Evolutionary conservation across 164 flowering plant species (phyloP).

Genomic region (Vitis amurensis): DNA sequence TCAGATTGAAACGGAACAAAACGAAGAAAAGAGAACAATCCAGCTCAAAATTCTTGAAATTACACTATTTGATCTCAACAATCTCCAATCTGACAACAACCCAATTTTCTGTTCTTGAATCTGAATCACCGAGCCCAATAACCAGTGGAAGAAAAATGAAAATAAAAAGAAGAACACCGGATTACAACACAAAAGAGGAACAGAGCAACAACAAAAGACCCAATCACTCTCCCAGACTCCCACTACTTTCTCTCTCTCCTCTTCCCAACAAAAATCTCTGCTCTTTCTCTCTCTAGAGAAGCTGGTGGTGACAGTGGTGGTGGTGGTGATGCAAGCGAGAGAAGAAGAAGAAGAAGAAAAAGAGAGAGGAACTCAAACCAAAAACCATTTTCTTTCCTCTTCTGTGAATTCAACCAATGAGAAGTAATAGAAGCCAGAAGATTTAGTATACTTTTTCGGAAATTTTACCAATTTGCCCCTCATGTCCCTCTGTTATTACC

Average conservation of each 20-base stretch:
- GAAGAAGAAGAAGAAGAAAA: not conserved
- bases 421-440: slow-evolving; percentile 14
- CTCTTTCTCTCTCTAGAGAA: slow-evolving; percentile 2
- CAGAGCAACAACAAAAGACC: not conserved
- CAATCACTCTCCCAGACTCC: not conserved
- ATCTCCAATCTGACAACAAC: slow-evolving; percentile 14
- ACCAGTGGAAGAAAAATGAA: not conserved
- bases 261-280: not conserved
- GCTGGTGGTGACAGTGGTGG: slow-evolving; percentile 4
- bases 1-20: not conserved
- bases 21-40: not conserved
- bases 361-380: slow-evolving; percentile 6
- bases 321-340: slow-evolving; percentile 1
- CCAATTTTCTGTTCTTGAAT: slow-evolving; percentile 13
- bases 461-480: slow-evolving; percentile 2
- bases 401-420: slow-evolving; percentile 10
- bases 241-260: not conserved
- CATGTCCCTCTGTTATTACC: not conserved
- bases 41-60: not conserved
- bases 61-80: not conserved
- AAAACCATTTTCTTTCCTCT: slow-evolving; percentile 11
- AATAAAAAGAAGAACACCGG: not conserved
- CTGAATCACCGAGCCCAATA: slow-evolving; percentile 13
- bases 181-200: not conserved
- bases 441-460: not conserved